Conservation (phyloP, 495 filamentous ascomycete genomes). For the Aspergillus campestris region DNA sequence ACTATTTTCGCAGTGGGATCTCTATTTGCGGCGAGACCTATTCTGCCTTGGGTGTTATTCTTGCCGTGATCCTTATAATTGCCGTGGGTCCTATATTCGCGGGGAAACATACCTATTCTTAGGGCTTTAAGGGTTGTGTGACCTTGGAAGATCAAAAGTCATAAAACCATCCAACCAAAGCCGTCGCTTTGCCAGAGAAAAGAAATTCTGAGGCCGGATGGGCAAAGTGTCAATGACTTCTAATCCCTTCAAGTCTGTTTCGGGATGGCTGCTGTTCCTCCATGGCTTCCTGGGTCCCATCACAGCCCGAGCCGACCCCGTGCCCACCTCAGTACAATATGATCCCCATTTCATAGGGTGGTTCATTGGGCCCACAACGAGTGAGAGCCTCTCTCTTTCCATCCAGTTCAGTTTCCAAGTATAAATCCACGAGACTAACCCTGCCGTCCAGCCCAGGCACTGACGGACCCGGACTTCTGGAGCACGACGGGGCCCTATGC, state of each 20-base stretch:
- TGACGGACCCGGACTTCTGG: conserved; percentile 3
- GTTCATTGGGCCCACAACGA: conserved; percentile 3
- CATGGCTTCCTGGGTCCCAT: not conserved
- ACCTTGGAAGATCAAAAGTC: too few relatives aligned
- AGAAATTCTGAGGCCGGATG: too few relatives aligned
- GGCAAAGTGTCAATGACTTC: not conserved
- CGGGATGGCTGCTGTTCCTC: not conserved
- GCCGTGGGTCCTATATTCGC: too few relatives aligned
- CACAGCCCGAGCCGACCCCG: not conserved
- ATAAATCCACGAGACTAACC: not conserved
- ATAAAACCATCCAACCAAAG: too few relatives aligned
- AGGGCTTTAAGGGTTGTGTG: too few relatives aligned
- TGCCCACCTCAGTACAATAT: not conserved
- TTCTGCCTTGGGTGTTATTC: too few relatives aligned
- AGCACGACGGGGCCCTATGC: conserved; percentile 4
- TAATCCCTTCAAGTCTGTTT: not conserved
- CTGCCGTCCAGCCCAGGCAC: not conserved
- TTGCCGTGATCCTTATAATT: too few relatives aligned
- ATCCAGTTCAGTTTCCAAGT: too few relatives aligned
- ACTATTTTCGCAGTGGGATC: too few relatives aligned
- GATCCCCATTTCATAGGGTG: conserved; percentile 5
- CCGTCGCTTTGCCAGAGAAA: too few relatives aligned
- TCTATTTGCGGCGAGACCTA: too few relatives aligned
- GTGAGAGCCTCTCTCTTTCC: not conserved
- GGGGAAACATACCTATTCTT: too few relatives aligned